These are phyloP conservation scores for Carex littledalei DNA, from an alignment of 176 grass and related monocot genomes.

Conservation along the genomic window DNA sequence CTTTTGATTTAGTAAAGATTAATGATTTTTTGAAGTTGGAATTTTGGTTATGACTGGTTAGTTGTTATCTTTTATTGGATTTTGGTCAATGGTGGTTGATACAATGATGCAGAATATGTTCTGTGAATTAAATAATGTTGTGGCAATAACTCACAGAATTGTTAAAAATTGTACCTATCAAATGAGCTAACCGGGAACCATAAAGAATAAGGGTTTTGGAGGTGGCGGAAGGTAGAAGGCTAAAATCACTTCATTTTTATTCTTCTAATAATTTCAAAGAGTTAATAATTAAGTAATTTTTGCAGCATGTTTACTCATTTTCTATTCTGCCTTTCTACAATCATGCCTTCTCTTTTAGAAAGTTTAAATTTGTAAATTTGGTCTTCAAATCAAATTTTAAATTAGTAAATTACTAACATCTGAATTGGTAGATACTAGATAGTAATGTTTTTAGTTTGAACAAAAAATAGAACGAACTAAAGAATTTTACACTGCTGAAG, in stretches of 20 bases:
- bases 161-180: neutral
- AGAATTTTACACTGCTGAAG: neutral
- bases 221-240: neutral
- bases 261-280: neutral
- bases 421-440: no score
- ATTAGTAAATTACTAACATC: no score
- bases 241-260: neutral
- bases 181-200: neutral
- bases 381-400: neutral
- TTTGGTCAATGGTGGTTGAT: constrained; percentile 11
- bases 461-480: neutral
- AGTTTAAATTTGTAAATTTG: neutral
- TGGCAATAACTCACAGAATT: neutral
- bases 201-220: constrained; percentile 1
- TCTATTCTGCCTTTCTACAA: neutral
- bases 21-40: neutral
- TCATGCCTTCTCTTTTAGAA: neutral
- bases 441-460: neutral
- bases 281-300: neutral
- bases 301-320: neutral
- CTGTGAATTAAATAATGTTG: neutral
- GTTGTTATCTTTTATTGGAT: neutral
- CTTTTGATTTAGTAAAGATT: neutral
- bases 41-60: neutral
- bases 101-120: neutral